Evolutionary conservation across 2,329 filamentous ascomycete genomes (phyloP), one percentile per base, ranked within the genome.

Genomic region (Aspergillus sp.): DNA sequence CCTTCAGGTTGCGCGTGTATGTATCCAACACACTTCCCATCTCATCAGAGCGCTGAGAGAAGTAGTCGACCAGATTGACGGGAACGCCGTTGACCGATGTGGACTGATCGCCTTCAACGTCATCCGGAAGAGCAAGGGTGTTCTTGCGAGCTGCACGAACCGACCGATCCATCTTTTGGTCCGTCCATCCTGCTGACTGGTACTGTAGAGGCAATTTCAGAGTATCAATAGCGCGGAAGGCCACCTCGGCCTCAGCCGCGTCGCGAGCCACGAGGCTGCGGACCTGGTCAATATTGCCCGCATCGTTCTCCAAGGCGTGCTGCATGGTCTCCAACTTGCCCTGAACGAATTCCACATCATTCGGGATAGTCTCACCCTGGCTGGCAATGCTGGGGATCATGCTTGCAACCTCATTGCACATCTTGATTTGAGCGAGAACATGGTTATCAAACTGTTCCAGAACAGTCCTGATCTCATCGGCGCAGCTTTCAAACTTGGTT

Each of bases 401-500:
- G 57, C 89, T 86, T 52, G 93, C 86, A 60, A 95, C 84, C 61
- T 88, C 84, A 66, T 89, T 87, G 71, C 88, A 87, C 54, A 77
- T 71, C 53, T 82, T 81, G 64, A 96, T 91, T 67, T 94, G 91
- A 49, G 82, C 81, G 63, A 90, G 84, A 62, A 99, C 93, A 58
- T 87, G 84, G 53, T 83, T 82, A 71, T 99, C 93, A 58, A 96
- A 84, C 9, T 80, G 75, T 57, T 89, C 84, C 56, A 99, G 88
- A 60, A 90, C 77, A 57, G 85, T 83, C 66, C 96, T 91, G 14
- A 96, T 78, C 25, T 89, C 85, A 60, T 93, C 88, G 55, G 89
- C 85, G 23, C 96, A 86, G 71, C 96, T 93, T 67, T 91, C 90
- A 77, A 94, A 97, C 56, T 94, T 89, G 3, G 91, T 96, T 0